phyloP scores from a whole-genome alignment of 1,139 yeast species.

The Yamadazyma dushanensis region DNA sequence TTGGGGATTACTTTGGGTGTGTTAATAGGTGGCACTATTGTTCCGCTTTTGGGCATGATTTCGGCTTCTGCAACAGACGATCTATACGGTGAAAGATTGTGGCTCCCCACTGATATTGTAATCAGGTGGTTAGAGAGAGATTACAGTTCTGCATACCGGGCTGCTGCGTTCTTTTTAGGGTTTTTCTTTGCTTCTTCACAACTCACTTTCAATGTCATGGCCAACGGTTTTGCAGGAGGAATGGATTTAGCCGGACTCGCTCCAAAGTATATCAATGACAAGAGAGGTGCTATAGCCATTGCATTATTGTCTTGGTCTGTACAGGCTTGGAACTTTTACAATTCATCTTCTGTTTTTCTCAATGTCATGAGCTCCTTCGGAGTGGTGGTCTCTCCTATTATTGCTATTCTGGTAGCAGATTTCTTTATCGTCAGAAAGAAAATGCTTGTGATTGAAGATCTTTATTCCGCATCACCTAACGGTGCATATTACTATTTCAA shows the following conservation, averaged over 20 bases:
- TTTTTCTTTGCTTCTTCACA: conserved; percentile 21
- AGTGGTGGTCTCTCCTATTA: conserved; percentile 18
- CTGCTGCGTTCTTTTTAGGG: conserved; percentile 32
- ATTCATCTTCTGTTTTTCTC: conserved; percentile 18
- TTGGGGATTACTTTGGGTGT: conserved; percentile 18
- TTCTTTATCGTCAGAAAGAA: conserved; percentile 15
- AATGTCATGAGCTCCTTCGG: conserved; percentile 16
- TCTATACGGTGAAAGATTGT: conserved; percentile 18
- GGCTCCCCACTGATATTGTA: conserved; percentile 38
- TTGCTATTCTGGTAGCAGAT: conserved; percentile 18
- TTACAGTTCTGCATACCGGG: conserved; percentile 25
- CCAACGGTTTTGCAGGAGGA: conserved; percentile 27
- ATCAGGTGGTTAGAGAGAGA: conserved; percentile 24
- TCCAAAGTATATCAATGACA: conserved; percentile 30
- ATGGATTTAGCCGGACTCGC: conserved; percentile 30
- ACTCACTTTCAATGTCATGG: conserved; percentile 22
- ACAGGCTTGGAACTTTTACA: conserved; percentile 22
- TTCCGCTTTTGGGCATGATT: conserved; percentile 21
- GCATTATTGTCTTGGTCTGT: conserved; percentile 22
- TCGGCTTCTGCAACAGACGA: conserved; percentile 33
- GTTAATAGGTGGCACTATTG: conserved; percentile 21
- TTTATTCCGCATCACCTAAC: conserved; percentile 13
- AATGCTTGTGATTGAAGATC: conserved; percentile 14
- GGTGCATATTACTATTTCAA: conserved; percentile 22
- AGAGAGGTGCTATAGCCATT: conserved; percentile 24